Evolutionary conservation across 805 yeast genomes (phyloP), one percentile per base, ranked within the genome.

Genomic region (Wickerhamomyces queroliae): DNA sequence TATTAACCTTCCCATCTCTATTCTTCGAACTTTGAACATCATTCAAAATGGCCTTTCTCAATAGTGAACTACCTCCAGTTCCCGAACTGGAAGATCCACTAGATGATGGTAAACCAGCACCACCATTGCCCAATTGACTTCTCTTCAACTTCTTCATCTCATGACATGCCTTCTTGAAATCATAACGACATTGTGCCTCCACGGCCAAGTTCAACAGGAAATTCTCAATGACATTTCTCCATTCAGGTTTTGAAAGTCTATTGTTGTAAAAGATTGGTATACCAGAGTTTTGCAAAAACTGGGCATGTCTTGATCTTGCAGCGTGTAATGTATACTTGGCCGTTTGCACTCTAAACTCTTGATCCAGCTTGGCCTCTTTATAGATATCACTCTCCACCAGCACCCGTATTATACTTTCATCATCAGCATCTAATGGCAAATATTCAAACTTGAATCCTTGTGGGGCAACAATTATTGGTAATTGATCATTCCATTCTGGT

Each of bases 141-240:
- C 53, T 50, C 47, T 70, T 69, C 53, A 61, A 58, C 48, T 61
- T 66, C 48, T 74, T 74, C 49, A 67, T 54, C 26, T 67, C 71
- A 24, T 68, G 59, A 45, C 83, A 72, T 32, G 65, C 63, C 36
- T 63, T 63, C 50, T 76, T 76, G 54, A 78, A 83, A 50, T 83
- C 88, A 26, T 64, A 62, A 17, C 87, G 69, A 49, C 88, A 80
- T 55, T 83, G 88, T 13, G 80, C 77, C 49, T 81, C 88, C 35
- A 82, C 82, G 4, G 78, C 85, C 23, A 81, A 63, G 52, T 78
- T 79, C 27, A 81, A 58, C 27, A 80, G 49, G 50, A 74, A 83
- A 58, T 81, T 83, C 47, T 83, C 91, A 42, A 83, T 78, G 21
- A 83, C 72, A 51, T 81, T 79, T 48, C 90, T 65, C 87, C 89